These are phyloP conservation scores for Chlorella ohadii DNA, from an alignment of 139 green algal species.

Conservation along the genomic window DNA sequence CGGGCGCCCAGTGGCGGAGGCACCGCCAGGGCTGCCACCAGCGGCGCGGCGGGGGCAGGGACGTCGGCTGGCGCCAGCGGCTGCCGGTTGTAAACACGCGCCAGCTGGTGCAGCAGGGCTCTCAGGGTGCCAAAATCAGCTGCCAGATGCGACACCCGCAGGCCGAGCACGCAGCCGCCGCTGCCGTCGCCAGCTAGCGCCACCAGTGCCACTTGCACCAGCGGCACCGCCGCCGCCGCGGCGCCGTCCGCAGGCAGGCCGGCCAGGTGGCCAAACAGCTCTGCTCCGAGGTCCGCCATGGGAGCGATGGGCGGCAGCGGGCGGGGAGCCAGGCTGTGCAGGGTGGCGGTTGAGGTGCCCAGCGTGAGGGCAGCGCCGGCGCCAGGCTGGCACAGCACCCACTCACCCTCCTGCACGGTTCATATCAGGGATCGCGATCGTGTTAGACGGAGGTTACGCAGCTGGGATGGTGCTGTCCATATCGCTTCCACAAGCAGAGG, in stretches of 20 bases:
- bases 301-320: not conserved
- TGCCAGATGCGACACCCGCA: not conserved
- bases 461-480: too few species aligned
- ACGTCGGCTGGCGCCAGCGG: not conserved
- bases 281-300: not conserved
- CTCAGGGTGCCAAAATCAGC: not conserved
- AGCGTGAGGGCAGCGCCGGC: not conserved
- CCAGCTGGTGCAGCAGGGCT: not conserved
- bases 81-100: not conserved
- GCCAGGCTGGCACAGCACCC: not conserved
- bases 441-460: too few species aligned
- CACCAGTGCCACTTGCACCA: not conserved
- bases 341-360: not conserved
- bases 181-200: not conserved
- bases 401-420: not conserved
- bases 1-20: not conserved
- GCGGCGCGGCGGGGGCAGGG: not conserved
- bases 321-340: not conserved
- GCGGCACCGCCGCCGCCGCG: not conserved
- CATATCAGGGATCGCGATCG: too few species aligned
- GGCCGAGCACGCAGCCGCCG: not conserved
- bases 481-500: too few species aligned
- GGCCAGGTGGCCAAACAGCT: slow-evolving; percentile 9
- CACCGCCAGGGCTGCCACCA: not conserved
- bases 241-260: not conserved